Conservation (phyloP, 345 rosid genomes). For the Populus davidiana region DNA sequence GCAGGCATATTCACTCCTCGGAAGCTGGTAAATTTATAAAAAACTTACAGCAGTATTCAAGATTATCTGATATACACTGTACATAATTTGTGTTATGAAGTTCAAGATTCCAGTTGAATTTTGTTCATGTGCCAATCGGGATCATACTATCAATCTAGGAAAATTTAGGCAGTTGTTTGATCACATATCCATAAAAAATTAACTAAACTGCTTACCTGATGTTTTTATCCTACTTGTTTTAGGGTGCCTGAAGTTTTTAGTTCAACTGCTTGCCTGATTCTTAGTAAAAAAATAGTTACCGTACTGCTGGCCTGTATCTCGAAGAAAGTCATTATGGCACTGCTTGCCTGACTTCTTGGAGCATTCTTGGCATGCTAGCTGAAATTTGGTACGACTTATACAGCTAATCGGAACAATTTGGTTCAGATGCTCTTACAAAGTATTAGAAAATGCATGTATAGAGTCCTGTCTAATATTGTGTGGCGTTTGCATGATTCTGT, state of each 20-base stretch:
- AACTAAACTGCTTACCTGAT: neutral
- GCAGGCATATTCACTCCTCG: neutral
- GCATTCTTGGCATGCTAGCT: neutral
- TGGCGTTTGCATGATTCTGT: neutral
- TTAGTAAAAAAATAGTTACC: neutral
- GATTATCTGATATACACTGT: too few relatives aligned
- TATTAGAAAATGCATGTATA: neutral
- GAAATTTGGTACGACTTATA: neutral
- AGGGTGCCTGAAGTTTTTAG: neutral
- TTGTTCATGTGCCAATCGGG: neutral
- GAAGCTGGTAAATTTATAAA: neutral
- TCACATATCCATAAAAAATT: neutral
- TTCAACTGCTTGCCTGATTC: neutral
- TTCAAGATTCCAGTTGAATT: neutral
- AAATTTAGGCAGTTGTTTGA: neutral
- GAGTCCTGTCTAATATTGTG: neutral
- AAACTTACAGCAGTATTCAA: neutral
- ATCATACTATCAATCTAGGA: neutral
- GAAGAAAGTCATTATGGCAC: neutral
- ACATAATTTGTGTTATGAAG: neutral
- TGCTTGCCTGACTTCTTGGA: neutral
- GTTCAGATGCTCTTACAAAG: neutral
- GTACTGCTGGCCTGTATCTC: neutral
- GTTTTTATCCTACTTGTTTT: neutral
- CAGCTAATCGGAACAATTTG: neutral